Percentiles rank a stretch among this genome's conserved stretches.
phyloP scores from a whole-genome alignment of 345 rosid species.

The Viola odorata region DNA sequence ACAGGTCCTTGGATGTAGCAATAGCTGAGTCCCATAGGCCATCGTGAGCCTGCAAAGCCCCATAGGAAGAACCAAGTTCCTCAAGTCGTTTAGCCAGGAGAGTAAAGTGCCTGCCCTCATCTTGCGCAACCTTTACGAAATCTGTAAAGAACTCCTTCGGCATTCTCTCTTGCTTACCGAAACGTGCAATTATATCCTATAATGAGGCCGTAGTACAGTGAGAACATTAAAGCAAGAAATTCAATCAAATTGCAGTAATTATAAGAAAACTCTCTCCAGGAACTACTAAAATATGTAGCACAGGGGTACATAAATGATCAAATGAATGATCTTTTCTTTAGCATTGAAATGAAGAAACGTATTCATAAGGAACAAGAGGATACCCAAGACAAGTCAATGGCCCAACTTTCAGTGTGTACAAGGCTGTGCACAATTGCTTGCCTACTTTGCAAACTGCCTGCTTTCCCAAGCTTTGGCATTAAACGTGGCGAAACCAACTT shows the following conservation, averaged over 20 bases:
- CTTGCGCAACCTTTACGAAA: slow-evolving; percentile 84
- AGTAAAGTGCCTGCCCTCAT: slow-evolving; percentile 82
- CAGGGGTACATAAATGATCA: too few species aligned
- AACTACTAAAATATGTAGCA: too few species aligned
- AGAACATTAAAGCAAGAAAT: not conserved
- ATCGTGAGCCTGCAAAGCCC: slow-evolving; percentile 86
- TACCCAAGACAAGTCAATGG: slow-evolving; percentile 90
- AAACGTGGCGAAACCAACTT: slow-evolving; percentile 76
- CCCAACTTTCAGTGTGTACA: slow-evolving; percentile 90
- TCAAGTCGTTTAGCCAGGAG: slow-evolving; percentile 66
- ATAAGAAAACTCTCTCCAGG: not conserved
- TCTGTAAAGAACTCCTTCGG: slow-evolving; percentile 88
- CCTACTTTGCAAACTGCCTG: slow-evolving; percentile 87
- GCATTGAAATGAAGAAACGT: not conserved
- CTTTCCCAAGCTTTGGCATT: slow-evolving; percentile 94
- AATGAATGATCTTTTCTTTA: not conserved
- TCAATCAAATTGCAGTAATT: not conserved
- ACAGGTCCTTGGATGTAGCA: slow-evolving; percentile 67
- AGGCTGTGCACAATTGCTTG: slow-evolving; percentile 92
- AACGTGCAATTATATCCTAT: slow-evolving; percentile 89
- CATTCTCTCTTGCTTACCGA: slow-evolving; percentile 85
- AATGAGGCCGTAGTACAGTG: not conserved
- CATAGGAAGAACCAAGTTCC: slow-evolving; percentile 71
- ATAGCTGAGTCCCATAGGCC: slow-evolving; percentile 87
- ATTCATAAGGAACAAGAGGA: not conserved